These are phyloP conservation scores for Cladosporium sp. DNA, from an alignment of 2,329 filamentous ascomycete genomes.

Conservation along the genomic window DNA sequence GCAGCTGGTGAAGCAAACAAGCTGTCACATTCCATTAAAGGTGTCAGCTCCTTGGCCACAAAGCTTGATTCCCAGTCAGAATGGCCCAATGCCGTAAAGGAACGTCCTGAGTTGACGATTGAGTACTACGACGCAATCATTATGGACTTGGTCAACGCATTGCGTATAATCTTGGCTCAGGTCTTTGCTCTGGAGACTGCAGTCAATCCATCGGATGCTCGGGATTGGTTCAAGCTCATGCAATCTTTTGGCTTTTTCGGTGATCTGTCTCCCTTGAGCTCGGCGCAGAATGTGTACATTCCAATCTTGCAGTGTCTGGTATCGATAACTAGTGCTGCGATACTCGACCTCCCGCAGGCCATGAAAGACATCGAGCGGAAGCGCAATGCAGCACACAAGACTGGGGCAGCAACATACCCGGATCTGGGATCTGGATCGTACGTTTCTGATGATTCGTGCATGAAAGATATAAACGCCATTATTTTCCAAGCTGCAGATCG, in stretches of 20 bases:
- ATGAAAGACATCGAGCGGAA: conserved; percentile 47
- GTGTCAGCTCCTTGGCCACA: neutral
- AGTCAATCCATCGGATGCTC: conserved; percentile 46
- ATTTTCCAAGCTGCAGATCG: conserved; percentile 57
- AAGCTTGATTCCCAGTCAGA: conserved; percentile 3
- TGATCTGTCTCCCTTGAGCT: conserved; percentile 44
- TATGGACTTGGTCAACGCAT: conserved; percentile 64
- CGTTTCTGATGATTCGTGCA: conserved; percentile 63
- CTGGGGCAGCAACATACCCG: conserved; percentile 15
- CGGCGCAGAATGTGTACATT: conserved; percentile 45
- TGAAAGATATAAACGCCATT: conserved; percentile 70
- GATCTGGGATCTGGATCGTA: conserved; percentile 50
- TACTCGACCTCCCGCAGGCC: conserved; percentile 65
- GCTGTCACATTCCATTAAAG: neutral
- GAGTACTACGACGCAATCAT: conserved; percentile 62
- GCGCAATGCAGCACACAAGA: neutral
- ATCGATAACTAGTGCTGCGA: conserved; percentile 64
- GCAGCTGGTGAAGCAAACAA: neutral
- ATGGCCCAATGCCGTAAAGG: conserved; percentile 15
- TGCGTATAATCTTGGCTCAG: conserved; percentile 53
- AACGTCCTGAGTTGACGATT: conserved; percentile 30
- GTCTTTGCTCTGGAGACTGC: conserved; percentile 28
- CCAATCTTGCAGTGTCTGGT: conserved; percentile 65
- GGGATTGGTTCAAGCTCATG: conserved; percentile 73
- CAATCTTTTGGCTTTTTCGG: conserved; percentile 66